Evolutionary conservation across 768 basidiomycete species (phyloP), one percentile per base, ranked within the genome.

Genomic region (Hericium rajendrae): DNA sequence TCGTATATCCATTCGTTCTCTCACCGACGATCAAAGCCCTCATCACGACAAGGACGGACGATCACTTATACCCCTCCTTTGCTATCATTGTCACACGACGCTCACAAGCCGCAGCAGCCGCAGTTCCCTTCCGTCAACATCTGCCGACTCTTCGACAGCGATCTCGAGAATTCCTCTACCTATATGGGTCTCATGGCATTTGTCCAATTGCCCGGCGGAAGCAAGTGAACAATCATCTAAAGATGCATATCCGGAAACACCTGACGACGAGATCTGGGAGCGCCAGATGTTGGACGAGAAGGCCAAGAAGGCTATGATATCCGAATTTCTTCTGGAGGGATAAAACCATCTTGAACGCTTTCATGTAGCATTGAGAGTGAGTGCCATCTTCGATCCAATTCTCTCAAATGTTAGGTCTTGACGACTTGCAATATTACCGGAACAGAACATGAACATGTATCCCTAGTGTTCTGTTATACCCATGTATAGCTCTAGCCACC

Each of bases 1-100:
- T 0, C 78, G 76, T 38, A 90, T 87, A 68, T 84, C 90, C 4
- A 85, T 90, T 57, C 80, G 85, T 53, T 77, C 83, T 1, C 77
- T 77, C 58, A 68, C 69, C 15, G 55, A 51, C 11, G n/a, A 62
- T n/a, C 64, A 65, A 41, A 58, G 58, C 4, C 18, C 61, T 41
- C 5, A 60, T 16, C 12, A 20, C 26, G 56, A 46, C 11, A 39
- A 46, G 50, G 24, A 56, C 10, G 38, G 51, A 10, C 56, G 60
- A 16, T 72, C 71, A 1, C 69, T 82, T 20, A 68, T 73, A 8
- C 66, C 70, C 0, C 61, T 66, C n/a, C 71, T 86, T 24, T 86
- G 84, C 64, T 86, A 86, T 63, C 74, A 80, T 18, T 86, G 84
- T 62, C 78, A 79, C 56, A 81, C 83, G 2, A 79, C 75, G 6